Evolutionary conservation across 2,329 filamentous ascomycete genomes (phyloP).

Genomic region (Hypoxylon sp.): DNA sequence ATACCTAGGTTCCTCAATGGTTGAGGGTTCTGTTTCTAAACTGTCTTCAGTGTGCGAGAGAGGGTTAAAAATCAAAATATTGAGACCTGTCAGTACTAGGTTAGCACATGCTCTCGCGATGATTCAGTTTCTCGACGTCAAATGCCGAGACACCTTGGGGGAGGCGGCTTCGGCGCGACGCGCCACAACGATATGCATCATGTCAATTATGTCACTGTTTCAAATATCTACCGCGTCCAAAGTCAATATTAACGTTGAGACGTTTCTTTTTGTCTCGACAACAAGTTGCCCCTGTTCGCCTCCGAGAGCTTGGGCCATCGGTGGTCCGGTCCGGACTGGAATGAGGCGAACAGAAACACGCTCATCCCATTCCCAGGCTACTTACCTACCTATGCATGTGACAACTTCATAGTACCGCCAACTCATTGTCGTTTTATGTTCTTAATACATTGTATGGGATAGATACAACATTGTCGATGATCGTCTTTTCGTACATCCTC

Average conservation of each 20-base stretch:
- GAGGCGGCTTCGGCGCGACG: slow-evolving; percentile 15
- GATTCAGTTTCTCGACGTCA: slow-evolving; percentile 9
- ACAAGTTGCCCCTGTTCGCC: neutral
- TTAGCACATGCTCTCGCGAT: slow-evolving; percentile 8
- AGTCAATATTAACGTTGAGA: slow-evolving; percentile 2
- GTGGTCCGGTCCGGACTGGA: too few species aligned
- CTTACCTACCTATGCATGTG: slow-evolving; percentile 17
- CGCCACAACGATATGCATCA: slow-evolving; percentile 15
- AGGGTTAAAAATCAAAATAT: neutral
- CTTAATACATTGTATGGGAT: too few species aligned
- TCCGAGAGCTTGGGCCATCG: slow-evolving; percentile 9
- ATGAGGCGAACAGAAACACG: slow-evolving; percentile 4
- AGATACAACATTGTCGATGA: too few species aligned
- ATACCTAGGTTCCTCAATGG: too few species aligned
- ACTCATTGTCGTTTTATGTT: neutral
- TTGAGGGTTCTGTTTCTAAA: too few species aligned
- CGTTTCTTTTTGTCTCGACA: slow-evolving; percentile 7
- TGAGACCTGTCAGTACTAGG: slow-evolving; percentile 9
- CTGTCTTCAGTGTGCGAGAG: slow-evolving; percentile 5
- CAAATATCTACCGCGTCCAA: too few species aligned
- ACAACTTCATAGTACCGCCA: slow-evolving; percentile 15
- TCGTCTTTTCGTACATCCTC: too few species aligned
- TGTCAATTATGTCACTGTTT: slow-evolving; percentile 27
- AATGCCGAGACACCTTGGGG: slow-evolving; percentile 24
- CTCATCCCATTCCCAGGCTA: neutral